These are phyloP conservation scores for Tetracladium setigerum DNA, from an alignment of 495 filamentous ascomycete genomes.

Conservation along the genomic window DNA sequence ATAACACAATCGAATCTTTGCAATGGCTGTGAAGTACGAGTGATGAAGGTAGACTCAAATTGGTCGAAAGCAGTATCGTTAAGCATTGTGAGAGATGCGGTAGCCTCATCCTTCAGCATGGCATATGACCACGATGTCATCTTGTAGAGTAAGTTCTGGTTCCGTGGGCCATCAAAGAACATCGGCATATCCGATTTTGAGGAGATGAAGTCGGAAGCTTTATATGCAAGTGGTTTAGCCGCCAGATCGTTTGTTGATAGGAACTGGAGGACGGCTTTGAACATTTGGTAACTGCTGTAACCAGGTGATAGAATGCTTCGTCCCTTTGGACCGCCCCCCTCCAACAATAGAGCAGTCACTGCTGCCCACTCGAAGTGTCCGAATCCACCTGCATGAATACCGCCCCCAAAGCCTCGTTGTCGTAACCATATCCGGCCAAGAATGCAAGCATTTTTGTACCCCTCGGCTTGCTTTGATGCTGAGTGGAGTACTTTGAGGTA, in stretches of 20 bases:
- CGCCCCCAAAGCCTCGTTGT: constrained; percentile 71
- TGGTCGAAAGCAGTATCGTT: constrained; percentile 67
- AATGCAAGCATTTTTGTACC: constrained; percentile 75
- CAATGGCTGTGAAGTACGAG: constrained; percentile 56
- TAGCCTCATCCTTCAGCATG: constrained; percentile 62
- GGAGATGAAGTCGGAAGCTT: constrained; percentile 24
- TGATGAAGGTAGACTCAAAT: constrained; percentile 76
- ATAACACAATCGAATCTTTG: constrained; percentile 63
- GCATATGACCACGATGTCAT: constrained; percentile 83
- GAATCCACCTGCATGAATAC: constrained; percentile 72
- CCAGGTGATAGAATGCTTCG: constrained; percentile 63
- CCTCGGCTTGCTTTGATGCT: constrained; percentile 54
- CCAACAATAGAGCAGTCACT: constrained; percentile 70
- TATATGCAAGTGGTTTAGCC: constrained; percentile 52
- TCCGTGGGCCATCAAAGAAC: constrained; percentile 61
- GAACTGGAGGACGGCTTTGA: constrained; percentile 85
- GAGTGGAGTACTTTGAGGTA: constrained; percentile 68
- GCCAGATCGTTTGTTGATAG: constrained; percentile 62
- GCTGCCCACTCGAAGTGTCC: constrained; percentile 87
- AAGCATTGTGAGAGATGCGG: constrained; percentile 59
- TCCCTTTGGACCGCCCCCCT: constrained; percentile 62
- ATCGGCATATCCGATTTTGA: constrained; percentile 32
- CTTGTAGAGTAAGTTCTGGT: constrained; percentile 82
- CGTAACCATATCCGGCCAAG: constrained; percentile 82
- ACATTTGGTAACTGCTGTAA: constrained; percentile 87